Evolutionary conservation across 257 asterid species (phyloP).

Genomic region (Dorcoceras hygrometricum): DNA sequence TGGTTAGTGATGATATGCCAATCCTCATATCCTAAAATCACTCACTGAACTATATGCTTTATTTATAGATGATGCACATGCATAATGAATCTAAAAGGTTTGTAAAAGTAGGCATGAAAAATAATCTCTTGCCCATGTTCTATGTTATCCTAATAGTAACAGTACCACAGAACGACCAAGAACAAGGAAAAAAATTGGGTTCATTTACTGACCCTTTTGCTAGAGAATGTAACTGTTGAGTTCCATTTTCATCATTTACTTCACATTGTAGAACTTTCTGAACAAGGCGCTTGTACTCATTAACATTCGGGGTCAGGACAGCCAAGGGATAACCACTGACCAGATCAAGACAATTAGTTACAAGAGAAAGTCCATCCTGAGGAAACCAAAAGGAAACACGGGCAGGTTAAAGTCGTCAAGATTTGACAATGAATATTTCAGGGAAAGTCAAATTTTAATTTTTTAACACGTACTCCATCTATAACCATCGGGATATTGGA

Average conservation of each 20-base stretch:
- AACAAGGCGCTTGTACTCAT: conserved; percentile 91
- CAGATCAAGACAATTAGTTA: conserved; percentile 75
- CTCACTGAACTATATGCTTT: not conserved
- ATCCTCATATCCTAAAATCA: not conserved
- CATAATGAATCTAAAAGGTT: not conserved
- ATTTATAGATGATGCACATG: not conserved
- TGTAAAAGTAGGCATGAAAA: conserved; percentile 14
- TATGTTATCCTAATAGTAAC: not conserved
- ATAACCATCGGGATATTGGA: conserved; percentile 86
- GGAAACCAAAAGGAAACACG: conserved; percentile 26
- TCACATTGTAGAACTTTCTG: conserved; percentile 69
- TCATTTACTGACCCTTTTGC: conserved; percentile 57
- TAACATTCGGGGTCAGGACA: conserved; percentile 86
- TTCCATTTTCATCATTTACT: conserved; percentile 63
- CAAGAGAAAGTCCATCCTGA: conserved; percentile 94
- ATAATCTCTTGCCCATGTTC: not conserved
- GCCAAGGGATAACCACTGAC: conserved; percentile 84
- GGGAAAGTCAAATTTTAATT: conserved; percentile 6
- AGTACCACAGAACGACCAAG: not conserved
- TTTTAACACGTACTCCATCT: conserved; percentile 72
- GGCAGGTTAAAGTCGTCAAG: conserved; percentile 14
- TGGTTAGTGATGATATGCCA: conserved; percentile 11
- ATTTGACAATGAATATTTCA: conserved; percentile 5
- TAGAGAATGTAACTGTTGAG: conserved; percentile 71
- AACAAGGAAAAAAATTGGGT: conserved; percentile 4